Evolutionary conservation across 345 rosid genomes (phyloP), one percentile per base, ranked within the genome.

Genomic region (Dimocarpus longan): DNA sequence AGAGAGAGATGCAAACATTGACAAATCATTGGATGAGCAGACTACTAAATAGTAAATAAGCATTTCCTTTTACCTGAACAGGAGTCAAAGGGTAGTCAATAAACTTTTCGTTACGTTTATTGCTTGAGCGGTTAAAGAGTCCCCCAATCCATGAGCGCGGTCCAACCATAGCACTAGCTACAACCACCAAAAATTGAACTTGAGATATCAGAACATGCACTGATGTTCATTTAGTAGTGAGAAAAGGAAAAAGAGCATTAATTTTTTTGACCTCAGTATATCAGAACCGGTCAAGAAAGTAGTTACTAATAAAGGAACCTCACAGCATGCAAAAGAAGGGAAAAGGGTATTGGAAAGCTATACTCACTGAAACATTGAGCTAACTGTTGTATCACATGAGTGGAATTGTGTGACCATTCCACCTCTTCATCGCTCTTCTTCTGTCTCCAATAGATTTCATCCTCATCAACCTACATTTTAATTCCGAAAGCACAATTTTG

Each of bases 101-200:
- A 77, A 79, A 77, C 86, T 81, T 91, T 26, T 90, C 96, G 32
- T 70, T 76, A 40, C 92, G 94, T 90, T 79, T 92, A 71, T 66
- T 84, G 68, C 80, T 72, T 59, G 84, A 68, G 75, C 97, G 98
- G 83, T 80, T 89, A 78, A 96, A 89, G 52, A 96, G 88, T 81
- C 94, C 97, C 88, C 94, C 98, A 70, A 96, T 80, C 99, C 98
- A 93, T 80, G 97, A 76, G 84, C 93, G 86, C 80, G 99, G 85
- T 86, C 98, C 98, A 94, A 90, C 93, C 95, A 91, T 93, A 90
- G 92, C 93, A 86, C 90, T 91, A 84, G 92, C 92, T 91, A 79
- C 79, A 92, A 85, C 80, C 86, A 86, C 77, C 66, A 74, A 40
- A 64, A 66, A 80, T 63, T 74, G 39, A 82, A 77, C 26, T 83